Base-by-base conservation (phyloP, 495 filamentous ascomycete species). In the Penicillium lagena region DNA sequence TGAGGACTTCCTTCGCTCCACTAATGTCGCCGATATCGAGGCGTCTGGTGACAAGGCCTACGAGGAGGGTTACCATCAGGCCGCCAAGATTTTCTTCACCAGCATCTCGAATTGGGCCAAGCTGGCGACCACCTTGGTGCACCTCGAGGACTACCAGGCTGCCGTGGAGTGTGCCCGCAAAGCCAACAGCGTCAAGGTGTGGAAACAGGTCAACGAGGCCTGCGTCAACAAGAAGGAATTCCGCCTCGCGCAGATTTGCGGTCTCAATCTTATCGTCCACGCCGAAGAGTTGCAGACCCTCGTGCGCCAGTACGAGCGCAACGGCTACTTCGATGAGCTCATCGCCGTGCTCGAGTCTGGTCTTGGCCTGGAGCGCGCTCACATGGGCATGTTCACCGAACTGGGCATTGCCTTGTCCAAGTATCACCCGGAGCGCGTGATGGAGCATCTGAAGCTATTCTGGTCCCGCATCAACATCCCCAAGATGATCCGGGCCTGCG, bases 31-130 rank as follows among this genome's bases (percentile, higher is more conserved):
- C 39, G 89, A 96, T 55, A 73, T 96, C 45, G 94, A 97, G 54
- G 83, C 90, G 43, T 96, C 89, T 33, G 94, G 94, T 71, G 94
- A 99, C 75, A 95, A 95, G 73, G 93, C 94, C 29, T 96, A 96
- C 60, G 84, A 81, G 52, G 93, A 97, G 67, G 91, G 91, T 36
- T 87, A 85, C 60, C 89, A 96, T 59, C 85, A 96, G 70, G 94
- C 94, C 17, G 89, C 94, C 47, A 99, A 99, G 78, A 97, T 97
- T 59, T 97, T 99, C 77, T 99, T 83, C 70, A 87, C 82, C 40
- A 96, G 86, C 74, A 95, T 99, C 66, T 96, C 91, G 30, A 99
- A 99, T 76, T 99, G 94, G 94, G 93, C 94, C 45, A 97, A 97
- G 74, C 81, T 99, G 50, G 93, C 94, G 4, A 96, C 94, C 10